phyloP scores from a whole-genome alignment of 2,329 filamentous ascomycete species.

The Myotisia sp. region DNA sequence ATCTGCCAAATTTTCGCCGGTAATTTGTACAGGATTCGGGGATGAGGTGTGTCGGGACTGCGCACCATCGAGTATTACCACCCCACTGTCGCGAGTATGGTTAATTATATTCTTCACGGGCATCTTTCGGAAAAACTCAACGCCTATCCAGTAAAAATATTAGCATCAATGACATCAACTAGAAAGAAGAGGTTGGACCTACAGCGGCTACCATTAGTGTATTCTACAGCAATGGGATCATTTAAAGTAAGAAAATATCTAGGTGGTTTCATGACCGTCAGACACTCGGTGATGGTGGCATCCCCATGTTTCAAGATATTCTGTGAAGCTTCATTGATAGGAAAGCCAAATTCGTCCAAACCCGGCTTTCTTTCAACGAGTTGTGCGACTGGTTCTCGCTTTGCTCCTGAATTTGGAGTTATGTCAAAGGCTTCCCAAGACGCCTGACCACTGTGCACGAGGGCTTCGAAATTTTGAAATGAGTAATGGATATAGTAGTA shows the following conservation, averaged over 20 bases:
- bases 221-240: constrained; percentile 21
- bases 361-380: constrained; percentile 21
- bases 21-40: no score
- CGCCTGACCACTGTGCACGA: constrained; percentile 37
- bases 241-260: constrained; percentile 23
- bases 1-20: not conserved
- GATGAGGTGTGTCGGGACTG: no score
- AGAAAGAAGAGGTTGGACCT: constrained; percentile 9
- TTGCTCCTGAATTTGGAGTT: constrained; percentile 19
- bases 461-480: constrained; percentile 37
- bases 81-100: not conserved
- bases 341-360: constrained; percentile 37
- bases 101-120: not conserved
- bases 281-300: constrained; percentile 30
- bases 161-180: no score
- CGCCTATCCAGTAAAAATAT: no score
- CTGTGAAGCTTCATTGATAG: constrained; percentile 18
- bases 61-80: not conserved
- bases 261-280: constrained; percentile 19
- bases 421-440: constrained; percentile 41
- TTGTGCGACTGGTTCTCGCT: constrained; percentile 15
- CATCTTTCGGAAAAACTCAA: constrained; percentile 2
- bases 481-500: constrained; percentile 44
- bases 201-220: constrained; percentile 22
- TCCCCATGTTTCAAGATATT: constrained; percentile 30